Conservation (phyloP, 345 rosid genomes). For the Tarenaya hassleriana region DNA sequence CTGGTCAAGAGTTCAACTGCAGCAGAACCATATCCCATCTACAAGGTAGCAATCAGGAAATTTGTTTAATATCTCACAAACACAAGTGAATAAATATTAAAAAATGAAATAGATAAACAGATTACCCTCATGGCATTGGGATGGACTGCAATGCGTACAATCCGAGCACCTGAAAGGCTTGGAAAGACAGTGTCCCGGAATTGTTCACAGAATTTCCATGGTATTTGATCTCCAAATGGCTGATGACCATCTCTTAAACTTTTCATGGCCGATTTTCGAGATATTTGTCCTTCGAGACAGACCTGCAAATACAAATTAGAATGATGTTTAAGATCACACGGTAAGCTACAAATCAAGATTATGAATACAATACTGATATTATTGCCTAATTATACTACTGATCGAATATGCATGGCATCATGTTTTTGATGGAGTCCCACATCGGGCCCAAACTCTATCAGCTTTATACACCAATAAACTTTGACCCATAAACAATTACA, state of each 20-base stretch:
- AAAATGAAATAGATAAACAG: neutral
- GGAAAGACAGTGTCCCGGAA: constrained; percentile 80
- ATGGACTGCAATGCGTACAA: constrained; percentile 96
- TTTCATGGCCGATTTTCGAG: neutral
- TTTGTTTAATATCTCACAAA: too few species aligned
- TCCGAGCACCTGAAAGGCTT: constrained; percentile 90
- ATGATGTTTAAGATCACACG: constrained; percentile 17
- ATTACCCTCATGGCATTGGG: constrained; percentile 92
- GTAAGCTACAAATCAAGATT: constrained; percentile 7
- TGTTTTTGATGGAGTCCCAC: constrained; percentile 7
- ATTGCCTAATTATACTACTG: constrained; percentile 12
- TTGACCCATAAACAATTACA: too few species aligned
- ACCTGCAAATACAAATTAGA: too few species aligned
- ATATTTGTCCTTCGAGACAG: constrained; percentile 1
- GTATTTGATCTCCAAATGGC: constrained; percentile 95
- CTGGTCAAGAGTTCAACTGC: constrained; percentile 85
- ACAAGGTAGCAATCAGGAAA: too few species aligned
- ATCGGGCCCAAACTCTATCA: constrained; percentile 9
- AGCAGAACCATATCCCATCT: constrained; percentile 52
- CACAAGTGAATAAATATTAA: too few species aligned
- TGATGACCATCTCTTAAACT: constrained; percentile 76
- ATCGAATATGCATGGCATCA: neutral
- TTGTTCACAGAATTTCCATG: constrained; percentile 96
- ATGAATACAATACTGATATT: neutral
- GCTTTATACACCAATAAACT: constrained; percentile 3